Conservation (phyloP, 2,329 filamentous ascomycete genomes). For the Aspergillus pseudoterreus region DNA sequence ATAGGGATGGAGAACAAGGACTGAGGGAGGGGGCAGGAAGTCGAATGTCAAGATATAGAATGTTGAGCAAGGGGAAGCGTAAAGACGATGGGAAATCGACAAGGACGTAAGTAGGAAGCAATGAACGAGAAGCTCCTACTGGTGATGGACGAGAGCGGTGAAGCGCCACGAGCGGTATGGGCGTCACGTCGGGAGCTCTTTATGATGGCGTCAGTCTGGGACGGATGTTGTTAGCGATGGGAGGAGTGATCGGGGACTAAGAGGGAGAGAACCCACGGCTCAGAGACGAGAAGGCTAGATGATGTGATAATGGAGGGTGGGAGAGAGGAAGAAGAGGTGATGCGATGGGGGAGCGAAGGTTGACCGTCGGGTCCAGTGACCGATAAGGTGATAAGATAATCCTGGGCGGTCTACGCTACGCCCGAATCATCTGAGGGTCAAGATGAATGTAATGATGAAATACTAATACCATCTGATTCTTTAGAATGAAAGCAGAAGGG, state of each 20-base stretch:
- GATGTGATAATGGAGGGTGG: constrained; percentile 23
- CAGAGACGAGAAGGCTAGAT: constrained; percentile 12
- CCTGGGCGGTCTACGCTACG: no score
- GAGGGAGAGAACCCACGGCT: background rate
- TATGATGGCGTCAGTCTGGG: background rate
- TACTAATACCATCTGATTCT: no score
- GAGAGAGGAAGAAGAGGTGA: constrained; percentile 4
- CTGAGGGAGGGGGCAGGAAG: no score
- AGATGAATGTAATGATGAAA: no score
- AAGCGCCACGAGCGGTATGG: constrained; percentile 8
- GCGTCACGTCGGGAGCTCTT: background rate
- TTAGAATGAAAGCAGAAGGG: constrained; percentile 29
- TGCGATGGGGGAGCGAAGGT: constrained; percentile 12
- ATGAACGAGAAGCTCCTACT: background rate
- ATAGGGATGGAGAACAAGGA: background rate
- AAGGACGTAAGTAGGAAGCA: background rate
- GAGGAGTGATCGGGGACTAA: background rate
- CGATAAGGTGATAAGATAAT: constrained; percentile 3
- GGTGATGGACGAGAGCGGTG: constrained; percentile 16
- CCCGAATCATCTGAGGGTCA: no score
- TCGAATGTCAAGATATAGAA: no score
- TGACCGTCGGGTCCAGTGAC: constrained; percentile 23
- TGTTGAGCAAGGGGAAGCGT: constrained; percentile 4
- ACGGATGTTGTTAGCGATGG: background rate
- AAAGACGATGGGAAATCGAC: background rate